Percentiles rank a stretch among this genome's conserved stretches.
Evolutionary conservation across 306 rosid genomes (phyloP).

Genomic region (Quercus mongolica): DNA sequence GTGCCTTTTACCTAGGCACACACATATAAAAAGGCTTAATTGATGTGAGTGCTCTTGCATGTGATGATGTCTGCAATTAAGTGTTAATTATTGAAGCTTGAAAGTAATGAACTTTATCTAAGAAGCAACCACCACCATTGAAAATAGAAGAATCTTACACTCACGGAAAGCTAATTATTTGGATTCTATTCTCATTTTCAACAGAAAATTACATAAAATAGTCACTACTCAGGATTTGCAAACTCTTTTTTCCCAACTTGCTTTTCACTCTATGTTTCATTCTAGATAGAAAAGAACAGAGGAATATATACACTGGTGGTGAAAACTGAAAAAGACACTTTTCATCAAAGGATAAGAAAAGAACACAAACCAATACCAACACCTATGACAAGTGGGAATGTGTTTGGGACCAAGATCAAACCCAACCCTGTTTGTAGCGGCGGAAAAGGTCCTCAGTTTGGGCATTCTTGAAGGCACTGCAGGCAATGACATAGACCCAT

Average conservation of each 20-base stretch:
- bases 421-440: conserved; percentile 84
- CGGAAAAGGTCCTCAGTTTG: conserved; percentile 79
- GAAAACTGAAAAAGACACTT: background rate
- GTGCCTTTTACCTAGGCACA: background rate
- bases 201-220: background rate
- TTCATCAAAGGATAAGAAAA: background rate
- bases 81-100: background rate
- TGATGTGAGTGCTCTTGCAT: background rate
- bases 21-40: background rate
- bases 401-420: conserved; percentile 30
- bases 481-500: conserved; percentile 79
- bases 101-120: background rate
- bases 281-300: background rate
- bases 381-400: background rate
- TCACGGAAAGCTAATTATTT: conserved; percentile 3
- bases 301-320: conserved; percentile 12
- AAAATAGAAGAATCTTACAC: conserved; percentile 26
- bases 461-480: conserved; percentile 91
- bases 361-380: background rate
- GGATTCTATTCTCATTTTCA: conserved; percentile 21
- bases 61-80: background rate
- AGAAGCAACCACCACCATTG: conserved; percentile 8
- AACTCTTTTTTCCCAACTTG: background rate
- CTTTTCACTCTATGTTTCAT: background rate
- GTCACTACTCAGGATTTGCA: background rate